Evolutionary conservation across 192 early-diverging fungal genomes (phyloP).

Genomic region (Coemansia interrupta): DNA sequence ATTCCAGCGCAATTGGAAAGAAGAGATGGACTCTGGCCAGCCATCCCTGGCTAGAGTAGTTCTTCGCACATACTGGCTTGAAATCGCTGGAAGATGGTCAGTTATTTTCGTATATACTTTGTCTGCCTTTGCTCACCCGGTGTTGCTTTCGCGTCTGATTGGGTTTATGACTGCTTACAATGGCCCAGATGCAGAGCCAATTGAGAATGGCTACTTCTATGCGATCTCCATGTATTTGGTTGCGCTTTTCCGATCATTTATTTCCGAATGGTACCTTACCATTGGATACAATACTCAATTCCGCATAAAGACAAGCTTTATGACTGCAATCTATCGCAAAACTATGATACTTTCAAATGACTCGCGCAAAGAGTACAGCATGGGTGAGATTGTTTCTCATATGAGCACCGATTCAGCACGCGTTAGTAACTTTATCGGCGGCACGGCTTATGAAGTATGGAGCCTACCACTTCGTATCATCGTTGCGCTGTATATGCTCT

Average conservation of each 20-base stretch:
- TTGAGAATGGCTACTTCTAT: constrained; percentile 75
- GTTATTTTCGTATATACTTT: constrained; percentile 78
- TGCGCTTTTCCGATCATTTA: constrained; percentile 72
- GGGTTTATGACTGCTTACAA: constrained; percentile 62
- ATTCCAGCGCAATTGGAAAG: constrained; percentile 75
- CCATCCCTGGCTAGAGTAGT: constrained; percentile 72
- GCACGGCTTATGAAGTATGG: constrained; percentile 74
- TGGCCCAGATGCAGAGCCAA: constrained; percentile 57
- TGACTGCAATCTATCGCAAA: constrained; percentile 88
- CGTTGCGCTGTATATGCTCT: constrained; percentile 74
- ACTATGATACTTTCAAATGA: constrained; percentile 77
- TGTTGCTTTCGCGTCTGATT: constrained; percentile 73
- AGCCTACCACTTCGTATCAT: constrained; percentile 77
- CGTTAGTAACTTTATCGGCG: constrained; percentile 63
- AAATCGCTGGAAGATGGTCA: constrained; percentile 70
- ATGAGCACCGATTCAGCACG: constrained; percentile 72
- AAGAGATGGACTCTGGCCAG: constrained; percentile 57
- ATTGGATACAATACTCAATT: constrained; percentile 78
- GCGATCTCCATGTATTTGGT: constrained; percentile 78
- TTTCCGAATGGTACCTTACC: constrained; percentile 88
- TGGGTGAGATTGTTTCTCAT: constrained; percentile 73
- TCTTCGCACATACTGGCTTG: constrained; percentile 63
- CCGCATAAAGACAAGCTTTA: constrained; percentile 71
- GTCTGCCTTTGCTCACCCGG: constrained; percentile 78
- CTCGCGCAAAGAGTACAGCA: constrained; percentile 75